Evolutionary conservation across 2,329 filamentous ascomycete genomes (phyloP).

Genomic region (Ascomycota sp.): DNA sequence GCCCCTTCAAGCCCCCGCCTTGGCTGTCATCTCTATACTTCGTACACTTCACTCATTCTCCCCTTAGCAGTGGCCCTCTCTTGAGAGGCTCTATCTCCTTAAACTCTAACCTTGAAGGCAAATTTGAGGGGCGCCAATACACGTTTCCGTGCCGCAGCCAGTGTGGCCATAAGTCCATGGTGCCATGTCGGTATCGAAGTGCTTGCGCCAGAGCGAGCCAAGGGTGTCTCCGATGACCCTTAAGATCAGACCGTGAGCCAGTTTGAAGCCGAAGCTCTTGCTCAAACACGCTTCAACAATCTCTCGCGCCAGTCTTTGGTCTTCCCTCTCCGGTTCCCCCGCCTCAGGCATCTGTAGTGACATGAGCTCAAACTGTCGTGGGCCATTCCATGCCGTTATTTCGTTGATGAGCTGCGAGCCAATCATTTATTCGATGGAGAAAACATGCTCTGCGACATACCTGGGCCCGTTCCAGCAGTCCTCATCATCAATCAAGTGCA

Average conservation of each 20-base stretch:
- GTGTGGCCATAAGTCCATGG: constrained; percentile 30
- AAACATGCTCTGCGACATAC: constrained; percentile 27
- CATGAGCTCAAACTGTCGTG: constrained; percentile 27
- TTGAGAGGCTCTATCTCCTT: constrained; percentile 16
- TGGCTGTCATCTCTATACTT: too few relatives aligned
- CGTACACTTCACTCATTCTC: background rate
- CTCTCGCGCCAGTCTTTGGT: constrained; percentile 25
- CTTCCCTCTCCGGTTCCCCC: constrained; percentile 14
- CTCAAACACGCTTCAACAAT: constrained; percentile 30
- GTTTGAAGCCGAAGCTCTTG: constrained; percentile 32
- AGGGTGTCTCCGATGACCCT: constrained; percentile 27
- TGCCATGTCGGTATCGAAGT: constrained; percentile 25
- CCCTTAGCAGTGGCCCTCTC: constrained; percentile 10
- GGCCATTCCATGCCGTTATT: constrained; percentile 28
- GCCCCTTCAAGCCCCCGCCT: too few relatives aligned
- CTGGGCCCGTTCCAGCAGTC: constrained; percentile 31
- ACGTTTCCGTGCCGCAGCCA: constrained; percentile 30
- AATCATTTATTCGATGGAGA: constrained; percentile 26
- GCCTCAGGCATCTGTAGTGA: constrained; percentile 12
- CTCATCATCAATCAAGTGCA: constrained; percentile 28
- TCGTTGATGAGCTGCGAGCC: constrained; percentile 31
- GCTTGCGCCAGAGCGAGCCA: constrained; percentile 29
- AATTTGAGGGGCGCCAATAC: constrained; percentile 21
- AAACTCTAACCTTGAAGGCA: constrained; percentile 16
- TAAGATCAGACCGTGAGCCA: constrained; percentile 32